A percentile compares a stretch with the other conserved stretches of the same genome.
These are phyloP conservation scores for Nothophaeocryptopus gaeumannii DNA, from an alignment of 2,329 filamentous ascomycete genomes.

Conservation along the genomic window DNA sequence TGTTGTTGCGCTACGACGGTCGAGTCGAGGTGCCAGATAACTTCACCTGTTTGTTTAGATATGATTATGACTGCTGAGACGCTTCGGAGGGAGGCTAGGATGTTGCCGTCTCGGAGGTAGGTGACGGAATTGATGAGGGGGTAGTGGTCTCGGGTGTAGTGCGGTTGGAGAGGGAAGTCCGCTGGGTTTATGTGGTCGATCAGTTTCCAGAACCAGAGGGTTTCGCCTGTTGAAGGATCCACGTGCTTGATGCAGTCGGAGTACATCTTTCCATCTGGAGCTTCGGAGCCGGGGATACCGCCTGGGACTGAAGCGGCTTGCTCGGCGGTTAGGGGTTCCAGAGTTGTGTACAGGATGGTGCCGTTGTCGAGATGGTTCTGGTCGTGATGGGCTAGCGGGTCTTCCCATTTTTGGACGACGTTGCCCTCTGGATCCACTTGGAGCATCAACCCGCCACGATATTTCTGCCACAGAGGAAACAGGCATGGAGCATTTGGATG, in stretches of 20 bases:
- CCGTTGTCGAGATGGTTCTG: conserved; percentile 47
- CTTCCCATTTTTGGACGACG: conserved; percentile 40
- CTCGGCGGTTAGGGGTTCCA: conserved; percentile 40
- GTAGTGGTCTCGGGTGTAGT: conserved; percentile 44
- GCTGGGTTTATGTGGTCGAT: conserved; percentile 41
- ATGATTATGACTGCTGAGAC: conserved; percentile 47
- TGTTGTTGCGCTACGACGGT: conserved; percentile 46
- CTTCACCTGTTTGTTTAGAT: conserved; percentile 38
- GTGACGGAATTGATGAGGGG: conserved; percentile 47
- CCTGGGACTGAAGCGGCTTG: conserved; percentile 40
- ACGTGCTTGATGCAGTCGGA: conserved; percentile 47
- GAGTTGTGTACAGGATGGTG: conserved; percentile 43
- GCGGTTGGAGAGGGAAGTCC: conserved; percentile 41
- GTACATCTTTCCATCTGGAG: conserved; percentile 38
- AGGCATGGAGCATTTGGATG: conserved; percentile 40
- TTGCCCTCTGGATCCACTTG: conserved; percentile 41
- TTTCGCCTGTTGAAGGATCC: conserved; percentile 35
- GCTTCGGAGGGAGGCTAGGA: conserved; percentile 45
- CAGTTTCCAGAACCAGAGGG: conserved; percentile 46
- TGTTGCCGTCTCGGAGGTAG: conserved; percentile 41
- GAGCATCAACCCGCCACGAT: conserved; percentile 47
- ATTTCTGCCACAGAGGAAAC: conserved; percentile 48
- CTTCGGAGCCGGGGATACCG: conserved; percentile 43
- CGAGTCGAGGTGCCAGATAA: conserved; percentile 44
- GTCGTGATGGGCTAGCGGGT: conserved; percentile 47